Conservation (phyloP, 129 eudicot genomes). For the Solidago caesia region DNA sequence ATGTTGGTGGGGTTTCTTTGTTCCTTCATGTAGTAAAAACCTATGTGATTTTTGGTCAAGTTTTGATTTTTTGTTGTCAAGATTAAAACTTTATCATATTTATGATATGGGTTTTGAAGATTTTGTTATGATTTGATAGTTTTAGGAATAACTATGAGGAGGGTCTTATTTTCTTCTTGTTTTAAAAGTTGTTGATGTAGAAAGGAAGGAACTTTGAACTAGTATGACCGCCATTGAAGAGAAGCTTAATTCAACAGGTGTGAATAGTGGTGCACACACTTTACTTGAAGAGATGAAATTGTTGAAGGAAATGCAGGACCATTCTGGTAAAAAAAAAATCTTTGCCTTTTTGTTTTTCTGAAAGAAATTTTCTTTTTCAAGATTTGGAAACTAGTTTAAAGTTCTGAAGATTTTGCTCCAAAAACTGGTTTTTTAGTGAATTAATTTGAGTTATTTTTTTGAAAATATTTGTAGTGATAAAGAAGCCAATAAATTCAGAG, state of each 20-base stretch:
- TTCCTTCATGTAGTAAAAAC: neutral
- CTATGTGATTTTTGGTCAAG: constrained; percentile 11
- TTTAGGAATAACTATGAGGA: constrained; percentile 14
- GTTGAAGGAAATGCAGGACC: constrained; percentile 97
- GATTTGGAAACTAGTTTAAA: constrained; percentile 13
- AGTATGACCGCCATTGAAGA: constrained; percentile 70
- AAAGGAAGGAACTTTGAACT: constrained; percentile 17
- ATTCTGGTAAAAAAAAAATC: constrained; percentile 51
- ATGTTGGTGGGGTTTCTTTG: constrained; percentile 18
- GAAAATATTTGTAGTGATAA: constrained; percentile 13
- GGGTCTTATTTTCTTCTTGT: constrained; percentile 15
- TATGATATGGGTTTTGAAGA: constrained; percentile 26
- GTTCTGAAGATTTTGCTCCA: neutral
- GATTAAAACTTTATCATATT: constrained; percentile 30
- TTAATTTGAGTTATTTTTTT: neutral
- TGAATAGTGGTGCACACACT: constrained; percentile 49
- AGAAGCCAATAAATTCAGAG: constrained; percentile 80
- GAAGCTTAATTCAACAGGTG: constrained; percentile 62
- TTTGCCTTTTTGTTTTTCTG: neutral
- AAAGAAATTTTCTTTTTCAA: neutral
- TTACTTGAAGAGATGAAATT: constrained; percentile 85
- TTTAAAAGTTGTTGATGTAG: constrained; percentile 27
- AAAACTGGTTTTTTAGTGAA: constrained; percentile 1
- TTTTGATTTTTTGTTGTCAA: constrained; percentile 9
- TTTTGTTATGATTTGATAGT: constrained; percentile 16